These are phyloP conservation scores for Rhododendron ovatum DNA, from an alignment of 148 eudicot genomes.

Conservation along the genomic window DNA sequence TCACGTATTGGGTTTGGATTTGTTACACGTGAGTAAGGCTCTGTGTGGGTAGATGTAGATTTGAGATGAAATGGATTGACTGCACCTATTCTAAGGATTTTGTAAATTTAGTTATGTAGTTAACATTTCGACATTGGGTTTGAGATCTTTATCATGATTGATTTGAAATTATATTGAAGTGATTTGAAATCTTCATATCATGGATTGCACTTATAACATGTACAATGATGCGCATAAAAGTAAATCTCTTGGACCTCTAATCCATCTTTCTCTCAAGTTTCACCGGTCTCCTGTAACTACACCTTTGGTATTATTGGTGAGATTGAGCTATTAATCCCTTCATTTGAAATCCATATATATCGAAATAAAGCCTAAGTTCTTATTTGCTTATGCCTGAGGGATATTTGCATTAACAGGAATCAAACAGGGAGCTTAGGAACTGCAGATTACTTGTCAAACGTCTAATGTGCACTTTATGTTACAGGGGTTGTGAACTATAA, in stretches of 20 bases:
- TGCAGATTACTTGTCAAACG: not conserved
- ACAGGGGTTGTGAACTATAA: not conserved
- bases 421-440: not conserved
- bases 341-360: not conserved
- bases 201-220: not conserved
- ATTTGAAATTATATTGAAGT: not conserved
- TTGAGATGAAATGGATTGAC: not conserved
- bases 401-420: not conserved
- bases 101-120: not conserved
- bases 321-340: not conserved
- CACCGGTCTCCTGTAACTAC: not conserved
- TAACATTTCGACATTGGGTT: not conserved
- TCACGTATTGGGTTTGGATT: not conserved
- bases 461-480: constrained; percentile 8
- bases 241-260: not conserved
- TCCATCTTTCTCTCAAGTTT: not conserved
- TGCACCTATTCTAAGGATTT: not conserved
- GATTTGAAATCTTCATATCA: not conserved
- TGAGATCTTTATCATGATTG: not conserved
- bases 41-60: not conserved
- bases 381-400: not conserved
- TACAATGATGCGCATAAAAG: not conserved
- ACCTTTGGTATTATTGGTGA: not conserved
- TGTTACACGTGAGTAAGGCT: not conserved
- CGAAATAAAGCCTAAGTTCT: not conserved